Evolutionary conservation across 495 filamentous ascomycete genomes (phyloP).

Genomic region (Xanthoparmelia taractica): DNA sequence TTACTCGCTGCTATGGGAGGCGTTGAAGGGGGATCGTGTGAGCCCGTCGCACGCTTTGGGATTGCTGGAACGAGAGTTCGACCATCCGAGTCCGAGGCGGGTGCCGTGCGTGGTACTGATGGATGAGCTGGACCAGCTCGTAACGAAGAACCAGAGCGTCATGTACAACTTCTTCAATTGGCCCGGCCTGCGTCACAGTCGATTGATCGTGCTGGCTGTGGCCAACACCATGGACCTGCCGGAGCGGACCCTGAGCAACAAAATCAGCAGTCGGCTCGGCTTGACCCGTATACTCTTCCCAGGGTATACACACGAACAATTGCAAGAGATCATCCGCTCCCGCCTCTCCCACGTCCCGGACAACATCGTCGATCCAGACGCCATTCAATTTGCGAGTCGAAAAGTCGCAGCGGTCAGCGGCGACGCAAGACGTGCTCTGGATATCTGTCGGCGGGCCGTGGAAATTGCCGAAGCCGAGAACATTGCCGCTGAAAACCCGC

Average conservation of each 20-base stretch:
- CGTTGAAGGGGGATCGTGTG: slow-evolving; percentile 85
- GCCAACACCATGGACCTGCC: slow-evolving; percentile 99
- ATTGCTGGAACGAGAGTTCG: slow-evolving; percentile 86
- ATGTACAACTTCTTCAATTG: slow-evolving; percentile 99
- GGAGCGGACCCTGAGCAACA: slow-evolving; percentile 93
- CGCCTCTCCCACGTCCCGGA: slow-evolving; percentile 80
- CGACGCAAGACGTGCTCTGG: slow-evolving; percentile 84
- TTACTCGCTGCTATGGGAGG: slow-evolving; percentile 94
- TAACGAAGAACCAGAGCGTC: slow-evolving; percentile 93
- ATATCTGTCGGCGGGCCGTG: slow-evolving; percentile 92
- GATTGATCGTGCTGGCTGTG: slow-evolving; percentile 91
- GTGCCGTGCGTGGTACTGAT: slow-evolving; percentile 97
- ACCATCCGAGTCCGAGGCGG: slow-evolving; percentile 73
- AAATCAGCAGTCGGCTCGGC: slow-evolving; percentile 88
- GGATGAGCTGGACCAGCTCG: slow-evolving; percentile 97
- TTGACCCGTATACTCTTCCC: slow-evolving; percentile 91
- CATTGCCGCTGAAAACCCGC: slow-evolving; percentile 31
- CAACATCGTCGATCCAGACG: slow-evolving; percentile 85
- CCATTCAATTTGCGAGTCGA: slow-evolving; percentile 88
- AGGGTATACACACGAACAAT: slow-evolving; percentile 91
- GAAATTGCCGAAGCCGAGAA: slow-evolving; percentile 82
- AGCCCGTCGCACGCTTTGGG: slow-evolving; percentile 86
- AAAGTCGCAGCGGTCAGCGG: slow-evolving; percentile 97
- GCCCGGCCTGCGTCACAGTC: slow-evolving; percentile 85
- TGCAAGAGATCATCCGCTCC: slow-evolving; percentile 95